Conservation (phyloP, 371 early-diverging fungal genomes). For the Lichtheimia ramosa region DNA sequence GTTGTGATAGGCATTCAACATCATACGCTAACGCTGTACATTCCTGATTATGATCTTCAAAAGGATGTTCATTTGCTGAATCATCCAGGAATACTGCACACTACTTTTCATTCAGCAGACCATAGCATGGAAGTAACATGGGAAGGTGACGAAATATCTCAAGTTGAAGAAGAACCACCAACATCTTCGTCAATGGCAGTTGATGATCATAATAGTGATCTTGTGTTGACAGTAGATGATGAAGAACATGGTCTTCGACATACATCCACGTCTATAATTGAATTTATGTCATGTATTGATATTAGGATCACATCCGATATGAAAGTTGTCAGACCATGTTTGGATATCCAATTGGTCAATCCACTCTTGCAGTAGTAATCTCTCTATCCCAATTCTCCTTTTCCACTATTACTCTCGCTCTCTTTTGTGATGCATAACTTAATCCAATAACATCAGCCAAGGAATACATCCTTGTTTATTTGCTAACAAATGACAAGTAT, state of each 20-base stretch:
- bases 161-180: neutral
- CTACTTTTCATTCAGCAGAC: neutral
- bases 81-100: neutral
- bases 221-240: slow-evolving; percentile 12
- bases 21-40: neutral
- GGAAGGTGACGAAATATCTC: neutral
- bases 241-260: slow-evolving; percentile 74
- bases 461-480: too few relatives aligned
- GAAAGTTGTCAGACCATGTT: slow-evolving; percentile 23
- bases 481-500: too few relatives aligned
- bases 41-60: slow-evolving; percentile 9
- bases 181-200: slow-evolving; percentile 1
- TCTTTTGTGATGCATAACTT: too few relatives aligned
- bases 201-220: slow-evolving; percentile 3
- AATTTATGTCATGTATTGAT: slow-evolving; percentile 75
- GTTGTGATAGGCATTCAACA: slow-evolving; percentile 14
- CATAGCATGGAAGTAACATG: slow-evolving; percentile 11
- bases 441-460: too few relatives aligned
- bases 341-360: slow-evolving; percentile 40
- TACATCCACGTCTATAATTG: slow-evolving; percentile 90
- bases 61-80: slow-evolving; percentile 5
- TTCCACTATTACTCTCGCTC: too few relatives aligned
- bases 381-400: too few relatives aligned
- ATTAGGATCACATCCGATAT: slow-evolving; percentile 22
- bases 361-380: neutral